Percentiles rank a stretch among this genome's conserved stretches.
Conservation (phyloP, 768 basidiomycete species). For the Pleurotus sapidus region DNA sequence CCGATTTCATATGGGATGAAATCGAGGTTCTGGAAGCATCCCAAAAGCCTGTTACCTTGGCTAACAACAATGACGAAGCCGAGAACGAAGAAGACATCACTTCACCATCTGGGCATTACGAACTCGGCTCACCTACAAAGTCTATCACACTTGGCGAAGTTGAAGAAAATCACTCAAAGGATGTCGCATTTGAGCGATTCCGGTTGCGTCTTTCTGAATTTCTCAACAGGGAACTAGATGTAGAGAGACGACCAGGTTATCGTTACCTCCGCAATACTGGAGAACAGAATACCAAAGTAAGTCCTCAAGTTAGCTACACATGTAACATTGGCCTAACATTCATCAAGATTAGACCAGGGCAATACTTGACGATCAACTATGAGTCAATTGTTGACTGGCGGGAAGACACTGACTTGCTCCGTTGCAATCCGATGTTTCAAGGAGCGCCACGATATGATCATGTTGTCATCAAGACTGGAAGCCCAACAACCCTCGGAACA, state of each 20-base stretch:
- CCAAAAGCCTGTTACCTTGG: slow-evolving; percentile 5
- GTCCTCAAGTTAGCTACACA: slow-evolving; percentile 1
- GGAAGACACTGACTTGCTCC: slow-evolving; percentile 21
- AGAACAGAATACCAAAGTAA: neutral
- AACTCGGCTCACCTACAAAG: neutral
- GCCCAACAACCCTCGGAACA: neutral
- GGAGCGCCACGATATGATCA: slow-evolving; percentile 19
- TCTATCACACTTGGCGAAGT: neutral
- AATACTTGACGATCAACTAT: slow-evolving; percentile 22
- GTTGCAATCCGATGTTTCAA: slow-evolving; percentile 26
- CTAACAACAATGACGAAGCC: neutral
- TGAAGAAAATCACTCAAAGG: neutral
- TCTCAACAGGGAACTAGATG: slow-evolving; percentile 7
- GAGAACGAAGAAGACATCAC: slow-evolving; percentile 2
- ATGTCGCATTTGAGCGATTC: neutral
- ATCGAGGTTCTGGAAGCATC: neutral
- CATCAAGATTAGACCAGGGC: neutral
- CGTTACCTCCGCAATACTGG: neutral
- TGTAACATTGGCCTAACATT: slow-evolving; percentile 3
- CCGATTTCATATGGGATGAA: neutral
- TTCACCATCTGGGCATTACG: slow-evolving; percentile 6
- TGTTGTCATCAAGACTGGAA: slow-evolving; percentile 19
- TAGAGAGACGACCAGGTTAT: neutral
- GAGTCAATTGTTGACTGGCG: slow-evolving; percentile 24
- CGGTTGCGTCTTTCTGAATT: neutral